Evolutionary conservation across 2,329 filamentous ascomycete genomes (phyloP), one percentile per base, ranked within the genome.

Genomic region (Aspergillus ibericus): DNA sequence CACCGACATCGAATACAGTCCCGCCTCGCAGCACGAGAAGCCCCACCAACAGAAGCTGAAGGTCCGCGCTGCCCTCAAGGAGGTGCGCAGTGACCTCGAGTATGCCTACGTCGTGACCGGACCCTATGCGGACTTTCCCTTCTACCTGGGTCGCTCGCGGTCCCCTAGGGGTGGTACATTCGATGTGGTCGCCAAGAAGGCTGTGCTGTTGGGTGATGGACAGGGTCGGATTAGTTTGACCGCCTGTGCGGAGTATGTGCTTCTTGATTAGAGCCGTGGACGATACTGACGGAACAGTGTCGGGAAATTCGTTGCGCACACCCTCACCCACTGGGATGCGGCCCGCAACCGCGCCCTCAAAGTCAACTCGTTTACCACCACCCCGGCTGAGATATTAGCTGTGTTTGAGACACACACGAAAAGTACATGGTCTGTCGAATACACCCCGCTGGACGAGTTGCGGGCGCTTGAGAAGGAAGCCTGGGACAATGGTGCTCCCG

Each of bases 281-380:
- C 7, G 18, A 12, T 35, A 4, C 25, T 55, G 40, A 59, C 5
- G 36, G n/a, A 9, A 2, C 15, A 88, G 85, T 66, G 88, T 91
- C 9, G 89, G 88, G 4, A 86, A 83, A 56, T 81, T 88, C 22
- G 81, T 91, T 1, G 84, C 86, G 1, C 84, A 84, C 0, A 82
- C 87, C 0, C 78, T 91, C 13, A 79, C 78, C 15, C 83, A 87
- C 58, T 84, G 85, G 2, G 72, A 81, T 9, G 77, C 73, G 5
- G 79, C 84, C 0, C 78, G 78, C 34, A 83, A 84, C 62, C 81
- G 82, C 54, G 82, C 84, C 0, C 74, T 91, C 34, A 87, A 85
- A 58, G 86, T 91, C 1, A 88, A 91, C 67, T 91, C 88, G 0
- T 92, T 91, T 63, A 87, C 88, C 0, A 81, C 83, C 2, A 90